Percentiles rank a stretch among this genome's conserved stretches.
phyloP scores from a whole-genome alignment of 2,329 filamentous ascomycete genomes.

The Lasiodiplodia sp. region DNA sequence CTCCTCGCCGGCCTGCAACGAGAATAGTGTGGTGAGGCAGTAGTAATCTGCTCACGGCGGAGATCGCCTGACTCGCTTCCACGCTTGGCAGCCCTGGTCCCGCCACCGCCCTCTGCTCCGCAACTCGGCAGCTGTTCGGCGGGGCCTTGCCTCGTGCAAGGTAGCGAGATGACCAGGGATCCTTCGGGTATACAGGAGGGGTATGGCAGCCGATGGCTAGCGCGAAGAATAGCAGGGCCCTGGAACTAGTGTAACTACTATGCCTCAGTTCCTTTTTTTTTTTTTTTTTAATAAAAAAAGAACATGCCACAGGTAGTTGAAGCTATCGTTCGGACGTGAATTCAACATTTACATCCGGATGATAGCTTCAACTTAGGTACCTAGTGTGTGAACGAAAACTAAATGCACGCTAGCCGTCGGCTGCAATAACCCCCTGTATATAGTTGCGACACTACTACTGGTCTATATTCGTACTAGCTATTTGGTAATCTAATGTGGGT shows the following conservation, averaged over 20 bases:
- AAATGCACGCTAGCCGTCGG: too few relatives aligned
- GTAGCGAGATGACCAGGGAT: constrained; percentile 22
- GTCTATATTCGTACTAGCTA: constrained; percentile 1
- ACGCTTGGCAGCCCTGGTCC: constrained; percentile 1
- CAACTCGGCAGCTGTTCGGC: constrained; percentile 19
- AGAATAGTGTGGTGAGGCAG: not conserved
- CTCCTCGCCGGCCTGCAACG: not conserved
- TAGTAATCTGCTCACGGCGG: constrained; percentile 17
- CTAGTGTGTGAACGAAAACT: too few relatives aligned
- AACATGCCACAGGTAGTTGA: too few relatives aligned
- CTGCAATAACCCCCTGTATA: not conserved
- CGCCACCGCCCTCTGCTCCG: constrained; percentile 10
- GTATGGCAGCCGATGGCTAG: too few relatives aligned
- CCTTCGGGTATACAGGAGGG: not conserved
- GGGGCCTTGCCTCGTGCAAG: constrained; percentile 6
- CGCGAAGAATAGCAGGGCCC: too few relatives aligned
- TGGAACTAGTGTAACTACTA: too few relatives aligned
- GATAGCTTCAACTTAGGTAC: too few relatives aligned
- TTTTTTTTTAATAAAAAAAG: too few relatives aligned
- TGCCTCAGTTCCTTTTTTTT: too few relatives aligned
- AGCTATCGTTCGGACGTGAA: too few relatives aligned
- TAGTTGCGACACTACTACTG: constrained; percentile 5
- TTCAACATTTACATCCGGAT: too few relatives aligned
- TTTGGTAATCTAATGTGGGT: not conserved
- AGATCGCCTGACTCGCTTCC: constrained; percentile 11